phyloP scores from a whole-genome alignment of 129 eudicot genomes.

The Silybum marianum region DNA sequence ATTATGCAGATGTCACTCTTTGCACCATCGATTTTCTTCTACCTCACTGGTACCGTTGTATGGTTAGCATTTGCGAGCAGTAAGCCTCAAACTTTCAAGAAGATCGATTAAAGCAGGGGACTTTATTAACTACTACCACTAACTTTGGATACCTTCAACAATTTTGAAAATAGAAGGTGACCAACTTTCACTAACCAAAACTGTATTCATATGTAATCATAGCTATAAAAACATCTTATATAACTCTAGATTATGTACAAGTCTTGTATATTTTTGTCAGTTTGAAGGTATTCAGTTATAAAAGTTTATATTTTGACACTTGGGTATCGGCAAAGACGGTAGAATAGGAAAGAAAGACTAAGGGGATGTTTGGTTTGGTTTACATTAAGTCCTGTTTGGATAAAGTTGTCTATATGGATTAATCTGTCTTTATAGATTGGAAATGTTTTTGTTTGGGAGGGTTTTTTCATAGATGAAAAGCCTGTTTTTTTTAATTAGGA shows the following conservation, averaged over 20 bases:
- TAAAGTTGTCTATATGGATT: too few relatives aligned
- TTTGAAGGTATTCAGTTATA: constrained; percentile 17
- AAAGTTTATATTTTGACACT: background rate
- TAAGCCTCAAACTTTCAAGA: constrained; percentile 78
- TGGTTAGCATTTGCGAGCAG: constrained; percentile 96
- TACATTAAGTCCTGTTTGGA: too few relatives aligned
- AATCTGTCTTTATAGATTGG: too few relatives aligned
- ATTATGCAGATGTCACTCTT: constrained; percentile 70
- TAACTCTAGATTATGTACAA: constrained; percentile 25
- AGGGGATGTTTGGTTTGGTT: too few relatives aligned
- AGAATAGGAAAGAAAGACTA: background rate
- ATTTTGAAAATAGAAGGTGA: constrained; percentile 54
- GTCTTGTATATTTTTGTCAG: constrained; percentile 20
- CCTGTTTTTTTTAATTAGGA: too few relatives aligned
- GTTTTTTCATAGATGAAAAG: too few relatives aligned
- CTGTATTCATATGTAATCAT: constrained; percentile 36
- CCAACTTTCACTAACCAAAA: constrained; percentile 45
- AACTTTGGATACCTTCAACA: constrained; percentile 46
- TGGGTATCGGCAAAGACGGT: background rate
- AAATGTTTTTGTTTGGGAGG: too few relatives aligned
- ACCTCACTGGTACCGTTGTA: constrained; percentile 86
- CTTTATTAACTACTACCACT: constrained; percentile 37
- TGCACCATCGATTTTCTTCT: constrained; percentile 96
- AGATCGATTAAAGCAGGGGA: constrained; percentile 47
- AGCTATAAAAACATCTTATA: constrained; percentile 30